A percentile compares a stretch with the other conserved stretches of the same genome.
These are phyloP conservation scores for Postia placenta DNA, from an alignment of 768 basidiomycete species.

Conservation along the genomic window DNA sequence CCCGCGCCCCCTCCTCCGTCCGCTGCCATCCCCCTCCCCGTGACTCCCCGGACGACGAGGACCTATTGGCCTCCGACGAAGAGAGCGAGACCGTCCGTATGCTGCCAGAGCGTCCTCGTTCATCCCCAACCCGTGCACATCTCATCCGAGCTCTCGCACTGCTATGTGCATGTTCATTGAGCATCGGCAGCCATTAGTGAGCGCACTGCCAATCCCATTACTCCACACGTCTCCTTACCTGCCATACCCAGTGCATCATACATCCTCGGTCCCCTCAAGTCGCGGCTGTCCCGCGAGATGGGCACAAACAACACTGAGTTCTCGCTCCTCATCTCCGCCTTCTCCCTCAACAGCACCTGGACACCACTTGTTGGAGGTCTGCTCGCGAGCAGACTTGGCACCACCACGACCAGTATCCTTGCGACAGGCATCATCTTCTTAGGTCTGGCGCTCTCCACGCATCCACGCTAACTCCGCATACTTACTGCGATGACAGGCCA, in stretches of 20 bases:
- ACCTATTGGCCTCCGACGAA: slow-evolving; percentile 8
- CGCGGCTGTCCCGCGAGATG: slow-evolving; percentile 57
- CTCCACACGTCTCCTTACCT: slow-evolving; percentile 1
- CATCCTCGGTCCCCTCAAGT: slow-evolving; percentile 75
- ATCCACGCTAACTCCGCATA: neutral
- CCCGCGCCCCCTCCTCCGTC: slow-evolving; percentile 1
- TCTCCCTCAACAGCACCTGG: slow-evolving; percentile 68
- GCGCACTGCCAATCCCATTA: slow-evolving; percentile 16
- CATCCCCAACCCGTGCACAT: slow-evolving; percentile 27
- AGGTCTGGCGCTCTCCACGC: slow-evolving; percentile 29
- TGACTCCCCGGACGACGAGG: slow-evolving; percentile 9
- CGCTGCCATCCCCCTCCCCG: neutral
- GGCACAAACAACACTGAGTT: slow-evolving; percentile 76
- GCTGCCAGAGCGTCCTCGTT: neutral
- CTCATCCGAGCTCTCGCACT: slow-evolving; percentile 56
- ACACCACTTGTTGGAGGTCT: slow-evolving; percentile 78
- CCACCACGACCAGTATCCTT: slow-evolving; percentile 62
- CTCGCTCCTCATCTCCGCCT: slow-evolving; percentile 70
- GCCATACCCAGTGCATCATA: slow-evolving; percentile 50
- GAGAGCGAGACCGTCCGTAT: slow-evolving; percentile 10
- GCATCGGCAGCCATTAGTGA: slow-evolving; percentile 75
- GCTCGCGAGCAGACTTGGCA: slow-evolving; percentile 64
- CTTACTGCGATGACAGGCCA: slow-evolving; percentile 42
- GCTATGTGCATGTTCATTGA: slow-evolving; percentile 65
- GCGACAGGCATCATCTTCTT: slow-evolving; percentile 70